These are phyloP conservation scores for Entomortierella chlamydospora DNA, from an alignment of 192 early-diverging fungal genomes.

Conservation along the genomic window DNA sequence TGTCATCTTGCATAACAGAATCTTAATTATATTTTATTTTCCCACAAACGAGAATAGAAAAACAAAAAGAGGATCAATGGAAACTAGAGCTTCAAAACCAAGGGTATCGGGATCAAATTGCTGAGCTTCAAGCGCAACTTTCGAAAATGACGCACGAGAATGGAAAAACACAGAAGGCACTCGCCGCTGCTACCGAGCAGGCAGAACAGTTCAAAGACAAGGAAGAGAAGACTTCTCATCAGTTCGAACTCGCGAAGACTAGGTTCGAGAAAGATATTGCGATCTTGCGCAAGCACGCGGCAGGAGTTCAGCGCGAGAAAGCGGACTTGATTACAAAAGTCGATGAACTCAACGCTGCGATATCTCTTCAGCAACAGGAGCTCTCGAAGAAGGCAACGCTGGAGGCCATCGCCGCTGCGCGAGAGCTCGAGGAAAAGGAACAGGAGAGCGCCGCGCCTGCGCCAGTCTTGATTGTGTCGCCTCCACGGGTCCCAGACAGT, in stretches of 20 bases:
- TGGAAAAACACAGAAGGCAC: constrained; percentile 64
- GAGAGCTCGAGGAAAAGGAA: constrained; percentile 28
- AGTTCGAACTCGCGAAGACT: constrained; percentile 62
- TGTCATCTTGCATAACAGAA: background rate
- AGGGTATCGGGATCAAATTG: constrained; percentile 55
- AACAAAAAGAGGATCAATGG: constrained; percentile 67
- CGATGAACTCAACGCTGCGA: constrained; percentile 64
- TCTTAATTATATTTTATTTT: background rate
- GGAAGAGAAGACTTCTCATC: constrained; percentile 58
- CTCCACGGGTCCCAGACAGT: background rate
- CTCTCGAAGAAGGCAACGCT: constrained; percentile 43
- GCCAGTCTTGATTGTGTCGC: constrained; percentile 32
- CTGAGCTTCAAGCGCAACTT: constrained; percentile 59
- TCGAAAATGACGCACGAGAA: constrained; percentile 64
- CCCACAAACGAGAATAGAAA: constrained; percentile 42
- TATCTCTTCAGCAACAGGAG: constrained; percentile 57
- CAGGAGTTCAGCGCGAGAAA: constrained; percentile 72
- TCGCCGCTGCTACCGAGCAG: constrained; percentile 64
- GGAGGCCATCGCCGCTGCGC: constrained; percentile 41
- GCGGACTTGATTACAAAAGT: constrained; percentile 62
- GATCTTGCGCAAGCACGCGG: constrained; percentile 63
- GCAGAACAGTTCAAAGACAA: constrained; percentile 68
- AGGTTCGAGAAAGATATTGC: constrained; percentile 75
- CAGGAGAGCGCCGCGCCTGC: background rate
- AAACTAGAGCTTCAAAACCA: constrained; percentile 65